phyloP scores from a whole-genome alignment of 2,329 filamentous ascomycete species.

The Arthrobotrys entomopaga region DNA sequence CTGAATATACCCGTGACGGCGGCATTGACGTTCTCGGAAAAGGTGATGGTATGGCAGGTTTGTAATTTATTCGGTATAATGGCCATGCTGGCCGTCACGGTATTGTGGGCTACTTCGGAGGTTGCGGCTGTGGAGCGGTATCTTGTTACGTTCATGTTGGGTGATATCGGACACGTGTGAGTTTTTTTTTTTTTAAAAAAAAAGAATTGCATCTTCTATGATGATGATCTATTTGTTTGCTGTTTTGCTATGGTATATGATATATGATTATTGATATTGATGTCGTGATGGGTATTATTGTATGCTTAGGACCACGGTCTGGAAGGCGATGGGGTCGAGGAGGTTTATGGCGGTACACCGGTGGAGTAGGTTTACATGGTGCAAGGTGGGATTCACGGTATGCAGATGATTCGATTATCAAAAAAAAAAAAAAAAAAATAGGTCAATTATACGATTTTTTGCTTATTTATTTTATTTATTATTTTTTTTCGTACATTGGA shows the following conservation, averaged over 20 bases:
- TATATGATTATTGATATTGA: neutral
- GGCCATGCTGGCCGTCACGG: constrained; percentile 54
- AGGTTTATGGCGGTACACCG: constrained; percentile 47
- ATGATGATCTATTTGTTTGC: neutral
- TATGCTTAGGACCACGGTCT: constrained; percentile 33
- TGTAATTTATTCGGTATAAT: constrained; percentile 56
- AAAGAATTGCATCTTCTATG: too few relatives aligned
- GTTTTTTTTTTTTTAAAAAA: neutral
- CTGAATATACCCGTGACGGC: constrained; percentile 28
- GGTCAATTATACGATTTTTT: too few relatives aligned
- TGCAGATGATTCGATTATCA: neutral
- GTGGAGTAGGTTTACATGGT: constrained; percentile 54
- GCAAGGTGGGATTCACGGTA: constrained; percentile 56
- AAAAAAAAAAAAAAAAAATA: too few relatives aligned
- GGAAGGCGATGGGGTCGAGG: constrained; percentile 46
- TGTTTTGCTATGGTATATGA: too few relatives aligned
- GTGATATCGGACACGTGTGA: constrained; percentile 57
- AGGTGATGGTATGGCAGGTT: constrained; percentile 51
- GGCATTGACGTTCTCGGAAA: constrained; percentile 25
- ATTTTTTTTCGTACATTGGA: too few relatives aligned
- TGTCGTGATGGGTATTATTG: constrained; percentile 1
- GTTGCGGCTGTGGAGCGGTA: constrained; percentile 53
- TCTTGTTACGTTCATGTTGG: constrained; percentile 54
- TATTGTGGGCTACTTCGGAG: constrained; percentile 55
- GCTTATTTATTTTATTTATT: too few relatives aligned